A percentile compares a stretch with the other conserved stretches of the same genome.
phyloP scores from a whole-genome alignment of 83 land plant genomes.

The Picea abies region DNA sequence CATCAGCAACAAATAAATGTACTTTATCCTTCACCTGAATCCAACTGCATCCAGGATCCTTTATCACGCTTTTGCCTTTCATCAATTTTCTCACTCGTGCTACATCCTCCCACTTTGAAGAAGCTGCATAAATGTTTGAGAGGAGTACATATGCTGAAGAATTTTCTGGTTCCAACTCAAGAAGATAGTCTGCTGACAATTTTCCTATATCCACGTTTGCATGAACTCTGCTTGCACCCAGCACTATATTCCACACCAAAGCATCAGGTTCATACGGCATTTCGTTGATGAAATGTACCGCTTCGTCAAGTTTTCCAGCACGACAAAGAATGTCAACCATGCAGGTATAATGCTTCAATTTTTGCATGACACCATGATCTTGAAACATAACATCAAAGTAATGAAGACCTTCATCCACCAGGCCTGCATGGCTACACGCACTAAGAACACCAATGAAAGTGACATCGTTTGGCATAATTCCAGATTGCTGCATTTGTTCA shows the following conservation, averaged over 20 bases:
- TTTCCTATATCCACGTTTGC: conserved; percentile 9
- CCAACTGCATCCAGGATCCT: conserved; percentile 8
- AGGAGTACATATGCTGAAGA: conserved; percentile 9
- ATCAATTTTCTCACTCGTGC: neutral
- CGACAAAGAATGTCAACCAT: conserved; percentile 29
- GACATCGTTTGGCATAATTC: conserved; percentile 38
- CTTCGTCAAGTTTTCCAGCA: conserved; percentile 21
- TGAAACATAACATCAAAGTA: conserved; percentile 17
- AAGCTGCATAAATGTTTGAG: neutral
- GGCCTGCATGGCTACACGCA: conserved; percentile 25
- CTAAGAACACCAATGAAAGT: conserved; percentile 47
- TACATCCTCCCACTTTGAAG: neutral
- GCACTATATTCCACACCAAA: conserved; percentile 15
- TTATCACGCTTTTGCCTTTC: neutral
- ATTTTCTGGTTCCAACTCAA: neutral
- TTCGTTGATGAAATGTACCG: conserved; percentile 2
- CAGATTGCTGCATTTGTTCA: conserved; percentile 37
- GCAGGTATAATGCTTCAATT: conserved; percentile 19
- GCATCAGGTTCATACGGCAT: conserved; percentile 25
- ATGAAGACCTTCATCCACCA: conserved; percentile 16
- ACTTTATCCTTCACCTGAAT: neutral
- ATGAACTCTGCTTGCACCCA: conserved; percentile 20
- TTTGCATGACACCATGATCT: conserved; percentile 16
- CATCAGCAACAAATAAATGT: neutral
- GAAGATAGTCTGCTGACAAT: conserved; percentile 8